phyloP scores from a whole-genome alignment of 768 basidiomycete genomes.

The Russula griseocarnosa region DNA sequence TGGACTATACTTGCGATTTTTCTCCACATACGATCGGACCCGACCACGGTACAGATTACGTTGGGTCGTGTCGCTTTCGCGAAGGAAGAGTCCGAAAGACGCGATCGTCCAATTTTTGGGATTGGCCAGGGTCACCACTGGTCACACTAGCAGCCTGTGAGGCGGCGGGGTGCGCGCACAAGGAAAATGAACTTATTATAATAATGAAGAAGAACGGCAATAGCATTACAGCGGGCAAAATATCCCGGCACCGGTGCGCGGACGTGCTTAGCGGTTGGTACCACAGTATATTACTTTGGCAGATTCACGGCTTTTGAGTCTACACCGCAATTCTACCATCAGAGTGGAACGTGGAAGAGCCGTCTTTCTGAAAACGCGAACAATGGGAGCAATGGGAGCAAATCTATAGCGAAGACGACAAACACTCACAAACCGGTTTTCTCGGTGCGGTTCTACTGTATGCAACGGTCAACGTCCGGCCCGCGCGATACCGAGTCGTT shows the following conservation, averaged over 20 bases:
- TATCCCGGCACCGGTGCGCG: constrained; percentile 69
- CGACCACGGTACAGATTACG: constrained; percentile 73
- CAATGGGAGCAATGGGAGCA: constrained; percentile 97
- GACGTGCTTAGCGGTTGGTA: constrained; percentile 90
- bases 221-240: constrained; percentile 97
- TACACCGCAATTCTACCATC: constrained; percentile 69
- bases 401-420: constrained; percentile 87
- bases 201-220: constrained; percentile 99
- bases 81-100: constrained; percentile 67
- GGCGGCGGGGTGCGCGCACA: constrained; percentile 59
- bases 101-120: constrained; percentile 88
- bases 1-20: constrained; percentile 79
- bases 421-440: constrained; percentile 86
- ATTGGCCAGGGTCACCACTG: constrained; percentile 98
- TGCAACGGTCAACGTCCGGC: constrained; percentile 67
- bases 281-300: constrained; percentile 96
- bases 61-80: constrained; percentile 61
- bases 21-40: constrained; percentile 86
- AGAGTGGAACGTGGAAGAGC: constrained; percentile 93
- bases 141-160: constrained; percentile 80
- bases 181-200: constrained; percentile 69
- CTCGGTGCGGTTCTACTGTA: constrained; percentile 79
- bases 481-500: constrained; percentile 94
- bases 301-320: constrained; percentile 98
- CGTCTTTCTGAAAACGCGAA: constrained; percentile 59